Conservation (phyloP, 23 red algal genomes). For the Rhodosorus marinus region DNA sequence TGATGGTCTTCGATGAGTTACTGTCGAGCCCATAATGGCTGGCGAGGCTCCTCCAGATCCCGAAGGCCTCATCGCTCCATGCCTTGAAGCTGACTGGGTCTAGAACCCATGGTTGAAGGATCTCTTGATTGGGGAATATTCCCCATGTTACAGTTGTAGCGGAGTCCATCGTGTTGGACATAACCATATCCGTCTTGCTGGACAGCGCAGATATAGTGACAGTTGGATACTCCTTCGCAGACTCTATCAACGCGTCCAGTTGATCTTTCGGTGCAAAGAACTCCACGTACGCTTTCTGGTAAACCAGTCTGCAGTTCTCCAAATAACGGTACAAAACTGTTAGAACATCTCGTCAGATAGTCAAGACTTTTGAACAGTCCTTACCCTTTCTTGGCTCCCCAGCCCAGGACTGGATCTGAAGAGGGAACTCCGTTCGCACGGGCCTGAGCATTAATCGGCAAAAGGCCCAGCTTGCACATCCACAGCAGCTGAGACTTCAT, state of each 20-base stretch:
- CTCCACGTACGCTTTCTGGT: constrained; percentile 99
- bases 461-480: constrained; percentile 64
- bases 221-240: constrained; percentile 28
- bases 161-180: constrained; percentile 35
- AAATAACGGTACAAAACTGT: too few relatives aligned
- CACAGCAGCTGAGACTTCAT: constrained; percentile 58
- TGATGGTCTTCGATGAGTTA: constrained; percentile 18
- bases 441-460: constrained; percentile 97
- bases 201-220: constrained; percentile 65
- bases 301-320: too few relatives aligned
- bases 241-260: constrained; percentile 59
- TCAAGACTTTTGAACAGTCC: too few relatives aligned
- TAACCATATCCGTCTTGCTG: constrained; percentile 9
- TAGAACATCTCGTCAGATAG: too few relatives aligned
- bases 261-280: constrained; percentile 61
- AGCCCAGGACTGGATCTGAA: constrained; percentile 75
- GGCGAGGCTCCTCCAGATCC: constrained; percentile 68
- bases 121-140: constrained; percentile 81
- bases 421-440: constrained; percentile 88
- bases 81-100: constrained; percentile 65
- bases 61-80: constrained; percentile 95
- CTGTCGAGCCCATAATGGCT: constrained; percentile 32
- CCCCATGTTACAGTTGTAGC: constrained; percentile 94
- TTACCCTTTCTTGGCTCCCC: constrained; percentile 77
- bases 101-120: constrained; percentile 88